phyloP scores from a whole-genome alignment of 192 early-diverging fungal genomes.

The Backusella luteola region DNA sequence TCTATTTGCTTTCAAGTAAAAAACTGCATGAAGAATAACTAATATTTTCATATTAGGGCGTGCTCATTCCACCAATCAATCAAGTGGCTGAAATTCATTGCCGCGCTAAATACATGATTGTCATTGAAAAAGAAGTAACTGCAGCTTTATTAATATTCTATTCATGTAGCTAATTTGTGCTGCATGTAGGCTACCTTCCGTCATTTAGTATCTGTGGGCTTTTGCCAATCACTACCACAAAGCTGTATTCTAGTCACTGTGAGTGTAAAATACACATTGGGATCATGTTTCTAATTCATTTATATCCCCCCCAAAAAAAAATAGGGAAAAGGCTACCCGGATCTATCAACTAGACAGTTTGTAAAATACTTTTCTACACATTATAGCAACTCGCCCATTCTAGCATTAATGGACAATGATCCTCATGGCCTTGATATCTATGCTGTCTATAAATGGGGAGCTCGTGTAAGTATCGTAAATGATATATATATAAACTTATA shows the following conservation, averaged over 20 bases:
- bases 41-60: neutral
- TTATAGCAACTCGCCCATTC: conserved; percentile 14
- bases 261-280: neutral
- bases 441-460: conserved; percentile 32
- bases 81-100: conserved; percentile 22
- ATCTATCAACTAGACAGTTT: conserved; percentile 24
- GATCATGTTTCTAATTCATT: neutral
- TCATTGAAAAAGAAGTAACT: conserved; percentile 35
- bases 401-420: conserved; percentile 33
- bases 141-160: neutral
- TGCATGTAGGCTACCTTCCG: conserved; percentile 28
- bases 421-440: conserved; percentile 36
- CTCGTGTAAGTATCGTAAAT: conserved; percentile 4
- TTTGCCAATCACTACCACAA: conserved; percentile 13
- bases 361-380: conserved; percentile 20
- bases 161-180: neutral
- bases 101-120: conserved; percentile 17
- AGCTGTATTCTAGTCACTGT: conserved; percentile 32
- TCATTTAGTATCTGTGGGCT: conserved; percentile 20
- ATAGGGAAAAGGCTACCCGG: conserved; percentile 34
- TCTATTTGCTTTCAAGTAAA: neutral
- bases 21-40: neutral
- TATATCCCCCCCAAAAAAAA: neutral
- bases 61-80: conserved; percentile 11
- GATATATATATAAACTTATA: conserved; percentile 15